These are phyloP conservation scores for Alloascoidea africana DNA, from an alignment of 805 yeast genomes.

Conservation along the genomic window DNA sequence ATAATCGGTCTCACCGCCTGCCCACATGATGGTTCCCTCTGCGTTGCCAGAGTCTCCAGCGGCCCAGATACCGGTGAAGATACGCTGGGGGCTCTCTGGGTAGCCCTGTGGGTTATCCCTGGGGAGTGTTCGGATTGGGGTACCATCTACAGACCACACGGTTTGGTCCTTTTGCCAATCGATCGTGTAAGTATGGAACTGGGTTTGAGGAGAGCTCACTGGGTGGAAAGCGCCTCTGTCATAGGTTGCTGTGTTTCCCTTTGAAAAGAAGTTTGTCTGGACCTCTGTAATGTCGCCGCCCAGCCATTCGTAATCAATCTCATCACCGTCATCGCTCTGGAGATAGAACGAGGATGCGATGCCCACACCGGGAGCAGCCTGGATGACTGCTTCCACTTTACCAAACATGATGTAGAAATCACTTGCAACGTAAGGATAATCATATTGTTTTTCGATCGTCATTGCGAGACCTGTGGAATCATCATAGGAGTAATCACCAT, in stretches of 20 bases:
- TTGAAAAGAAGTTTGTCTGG: slow-evolving; percentile 59
- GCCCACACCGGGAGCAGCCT: slow-evolving; percentile 58
- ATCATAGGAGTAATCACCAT: slow-evolving; percentile 26
- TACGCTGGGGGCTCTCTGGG: slow-evolving; percentile 59
- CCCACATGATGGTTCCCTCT: slow-evolving; percentile 67
- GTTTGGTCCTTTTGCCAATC: slow-evolving; percentile 54
- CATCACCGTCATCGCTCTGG: slow-evolving; percentile 66
- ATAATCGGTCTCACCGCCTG: slow-evolving; percentile 60
- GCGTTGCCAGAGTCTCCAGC: slow-evolving; percentile 61
- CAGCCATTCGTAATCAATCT: slow-evolving; percentile 64
- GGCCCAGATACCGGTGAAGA: slow-evolving; percentile 53
- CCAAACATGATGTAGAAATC: slow-evolving; percentile 74
- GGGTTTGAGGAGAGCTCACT: slow-evolving; percentile 34
- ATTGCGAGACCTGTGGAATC: slow-evolving; percentile 45
- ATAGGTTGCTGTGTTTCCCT: slow-evolving; percentile 54
- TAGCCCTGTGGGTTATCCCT: slow-evolving; percentile 43
- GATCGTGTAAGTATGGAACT: slow-evolving; percentile 51
- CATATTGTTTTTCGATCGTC: slow-evolving; percentile 44
- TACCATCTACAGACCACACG: slow-evolving; percentile 52
- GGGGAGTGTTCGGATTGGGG: slow-evolving; percentile 37
- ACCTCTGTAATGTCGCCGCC: slow-evolving; percentile 57
- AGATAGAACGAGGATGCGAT: slow-evolving; percentile 57
- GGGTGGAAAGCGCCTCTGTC: slow-evolving; percentile 57
- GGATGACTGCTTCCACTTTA: slow-evolving; percentile 44
- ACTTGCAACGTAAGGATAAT: slow-evolving; percentile 67